Evolutionary conservation across 768 basidiomycete genomes (phyloP).

Genomic region (Amanita jacksonii): DNA sequence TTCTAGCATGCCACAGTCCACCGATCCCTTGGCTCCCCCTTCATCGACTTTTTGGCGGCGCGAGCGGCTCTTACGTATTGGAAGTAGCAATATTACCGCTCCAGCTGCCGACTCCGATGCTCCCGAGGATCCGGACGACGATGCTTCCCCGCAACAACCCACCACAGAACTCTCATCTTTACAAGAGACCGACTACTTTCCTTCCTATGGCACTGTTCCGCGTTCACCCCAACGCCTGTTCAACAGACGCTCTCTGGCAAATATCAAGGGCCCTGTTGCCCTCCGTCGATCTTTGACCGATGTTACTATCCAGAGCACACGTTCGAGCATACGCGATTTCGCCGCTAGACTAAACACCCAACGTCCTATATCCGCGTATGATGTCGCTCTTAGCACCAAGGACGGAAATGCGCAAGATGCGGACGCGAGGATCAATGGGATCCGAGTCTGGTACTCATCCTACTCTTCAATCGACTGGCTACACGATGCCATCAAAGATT

Average conservation of each 20-base stretch:
- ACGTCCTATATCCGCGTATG: constrained; percentile 69
- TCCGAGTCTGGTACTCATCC: constrained; percentile 85
- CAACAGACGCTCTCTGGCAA: constrained; percentile 18
- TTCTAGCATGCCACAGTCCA: neutral
- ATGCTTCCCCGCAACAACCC: neutral
- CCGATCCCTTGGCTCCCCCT: constrained; percentile 35
- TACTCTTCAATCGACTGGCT: constrained; percentile 94
- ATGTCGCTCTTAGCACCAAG: constrained; percentile 33
- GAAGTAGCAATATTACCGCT: constrained; percentile 20
- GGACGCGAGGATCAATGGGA: constrained; percentile 71
- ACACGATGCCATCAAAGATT: constrained; percentile 94
- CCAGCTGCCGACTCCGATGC: neutral
- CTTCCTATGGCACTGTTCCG: constrained; percentile 53
- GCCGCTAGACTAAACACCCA: constrained; percentile 34
- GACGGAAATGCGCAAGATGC: constrained; percentile 34
- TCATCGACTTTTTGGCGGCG: constrained; percentile 53
- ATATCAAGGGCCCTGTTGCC: constrained; percentile 25
- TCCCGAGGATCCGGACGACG: neutral
- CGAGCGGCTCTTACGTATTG: constrained; percentile 49
- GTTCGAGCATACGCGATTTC: constrained; percentile 30
- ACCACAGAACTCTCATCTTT: constrained; percentile 27
- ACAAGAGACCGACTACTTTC: constrained; percentile 17
- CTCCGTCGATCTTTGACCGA: constrained; percentile 26
- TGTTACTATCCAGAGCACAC: constrained; percentile 26
- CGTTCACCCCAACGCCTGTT: constrained; percentile 18